These are phyloP conservation scores for Triticum aestivum DNA, from an alignment of 176 grass and related monocot species.

Conservation along the genomic window IWGSC_CS_RefSeq_v2.1 NC_057805.1:479785777-479786276, in stretches of 20 bases:
- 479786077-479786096: conserved; percentile 94
- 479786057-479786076: conserved; percentile 61
- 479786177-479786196: conserved; percentile 40
- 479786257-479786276: no score
- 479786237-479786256: neutral
- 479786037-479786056: conserved; percentile 69
- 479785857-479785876: conserved; percentile 68
- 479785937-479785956: conserved; percentile 65
- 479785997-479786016: conserved; percentile 10
- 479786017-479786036: conserved; percentile 64
- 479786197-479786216: neutral
- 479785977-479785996: neutral
- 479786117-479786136: conserved; percentile 72
- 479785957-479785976: conserved; percentile 69
- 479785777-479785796: conserved; percentile 93
- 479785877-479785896: conserved; percentile 52
- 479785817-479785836: conserved; percentile 38
- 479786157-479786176: conserved; percentile 60
- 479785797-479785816: conserved; percentile 50
- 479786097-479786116: conserved; percentile 80
- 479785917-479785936: conserved; percentile 82
- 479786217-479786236: no score
- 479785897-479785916: conserved; percentile 57
- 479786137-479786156: conserved; percentile 76
- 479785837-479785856: conserved; percentile 62